Evolutionary conservation across 1,284 basidiomycete species (phyloP).

Genomic region (Sphaerobolus stellatus): DNA sequence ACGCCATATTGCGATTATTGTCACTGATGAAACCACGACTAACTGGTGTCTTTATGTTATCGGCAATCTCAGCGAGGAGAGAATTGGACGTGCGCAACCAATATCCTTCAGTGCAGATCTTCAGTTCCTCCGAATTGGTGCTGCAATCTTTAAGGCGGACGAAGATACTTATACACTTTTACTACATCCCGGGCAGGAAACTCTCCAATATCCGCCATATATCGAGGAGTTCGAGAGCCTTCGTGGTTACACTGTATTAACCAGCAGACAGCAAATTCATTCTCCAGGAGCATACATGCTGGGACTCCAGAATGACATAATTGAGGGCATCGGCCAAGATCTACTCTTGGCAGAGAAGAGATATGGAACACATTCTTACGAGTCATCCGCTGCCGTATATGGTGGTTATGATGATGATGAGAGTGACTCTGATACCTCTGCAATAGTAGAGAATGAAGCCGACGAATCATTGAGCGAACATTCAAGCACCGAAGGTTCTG

Average conservation of each 20-base stretch:
- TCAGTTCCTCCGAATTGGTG: slow-evolving; percentile 24
- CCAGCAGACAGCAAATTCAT: no score
- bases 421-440: neutral
- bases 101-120: slow-evolving; percentile 21
- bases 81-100: slow-evolving; percentile 12
- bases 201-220: slow-evolving; percentile 11
- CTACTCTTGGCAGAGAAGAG: no score
- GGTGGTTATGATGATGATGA: neutral
- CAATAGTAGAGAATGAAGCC: slow-evolving; percentile 17
- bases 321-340: no score
- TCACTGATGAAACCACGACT: slow-evolving; percentile 3
- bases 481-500: slow-evolving; percentile 2
- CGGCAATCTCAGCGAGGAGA: neutral
- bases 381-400: no score
- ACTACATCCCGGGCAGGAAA: neutral
- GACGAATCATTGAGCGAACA: slow-evolving; percentile 29
- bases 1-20: neutral
- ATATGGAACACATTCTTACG: no score
- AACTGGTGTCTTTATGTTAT: slow-evolving; percentile 17
- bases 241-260: slow-evolving; percentile 10
- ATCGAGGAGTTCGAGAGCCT: slow-evolving; percentile 16
- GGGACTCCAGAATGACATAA: no score
- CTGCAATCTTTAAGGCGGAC: slow-evolving; percentile 22
- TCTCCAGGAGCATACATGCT: no score
- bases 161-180: slow-evolving; percentile 15